A percentile compares a stretch with the other conserved stretches of the same genome.
These are phyloP conservation scores for Bipolaris zeicola DNA, from an alignment of 2,329 filamentous ascomycete species.

Conservation along the genomic window DNA sequence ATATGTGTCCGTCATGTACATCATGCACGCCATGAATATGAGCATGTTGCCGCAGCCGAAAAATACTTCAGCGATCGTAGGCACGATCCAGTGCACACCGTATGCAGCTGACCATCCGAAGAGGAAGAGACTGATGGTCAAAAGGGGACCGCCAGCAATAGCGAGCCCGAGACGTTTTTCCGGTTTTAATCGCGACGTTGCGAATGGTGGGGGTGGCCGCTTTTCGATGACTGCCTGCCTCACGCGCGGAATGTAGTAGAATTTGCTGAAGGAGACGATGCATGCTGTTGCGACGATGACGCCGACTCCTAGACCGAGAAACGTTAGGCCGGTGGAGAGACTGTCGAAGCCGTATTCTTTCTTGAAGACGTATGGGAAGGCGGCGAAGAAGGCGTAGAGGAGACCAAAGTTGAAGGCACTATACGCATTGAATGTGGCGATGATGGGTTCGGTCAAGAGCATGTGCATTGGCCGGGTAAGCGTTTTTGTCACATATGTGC, in stretches of 20 bases:
- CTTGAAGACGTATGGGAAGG: conserved; percentile 30
- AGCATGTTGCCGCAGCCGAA: conserved; percentile 12
- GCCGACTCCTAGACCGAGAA: conserved; percentile 11
- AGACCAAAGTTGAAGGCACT: conserved; percentile 32
- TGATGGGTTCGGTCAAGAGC: conserved; percentile 36
- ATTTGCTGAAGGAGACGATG: conserved; percentile 6
- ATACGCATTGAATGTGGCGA: conserved; percentile 24
- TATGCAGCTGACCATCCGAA: conserved; percentile 49
- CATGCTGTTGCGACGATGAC: conserved; percentile 5
- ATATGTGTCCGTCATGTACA: conserved; percentile 46
- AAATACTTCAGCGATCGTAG: conserved; percentile 37
- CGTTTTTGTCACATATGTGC: conserved; percentile 29
- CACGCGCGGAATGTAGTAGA: conserved; percentile 8
- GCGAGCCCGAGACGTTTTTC: conserved; percentile 45
- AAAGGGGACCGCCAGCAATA: conserved; percentile 43
- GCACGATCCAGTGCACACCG: conserved; percentile 48
- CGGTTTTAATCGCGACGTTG: conserved; percentile 18
- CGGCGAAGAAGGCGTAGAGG: conserved; percentile 34
- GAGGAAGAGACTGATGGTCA: conserved; percentile 46
- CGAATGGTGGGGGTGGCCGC: conserved; percentile 9
- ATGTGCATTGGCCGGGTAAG: conserved; percentile 56
- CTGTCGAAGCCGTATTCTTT: conserved; percentile 20
- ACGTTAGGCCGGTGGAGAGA: conserved; percentile 10
- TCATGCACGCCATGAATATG: conserved; percentile 14
- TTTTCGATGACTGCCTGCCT: conserved; percentile 3